Percentiles rank a stretch among this genome's conserved stretches.
Conservation (phyloP, 176 grass and related monocot species). For the Alopecurus myosuroides region DNA sequence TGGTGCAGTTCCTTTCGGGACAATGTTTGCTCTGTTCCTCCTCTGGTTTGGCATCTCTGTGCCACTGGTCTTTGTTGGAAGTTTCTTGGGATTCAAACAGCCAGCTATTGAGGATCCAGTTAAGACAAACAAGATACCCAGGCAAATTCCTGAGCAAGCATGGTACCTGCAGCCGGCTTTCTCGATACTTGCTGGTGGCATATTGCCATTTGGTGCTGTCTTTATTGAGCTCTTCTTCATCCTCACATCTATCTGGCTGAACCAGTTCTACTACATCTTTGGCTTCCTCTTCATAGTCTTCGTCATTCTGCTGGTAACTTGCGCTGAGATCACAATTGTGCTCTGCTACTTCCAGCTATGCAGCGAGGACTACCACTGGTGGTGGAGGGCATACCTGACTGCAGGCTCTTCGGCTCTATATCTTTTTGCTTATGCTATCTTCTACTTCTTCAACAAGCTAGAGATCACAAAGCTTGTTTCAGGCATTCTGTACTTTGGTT, state of each 20-base stretch:
- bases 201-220: slow-evolving; percentile 69
- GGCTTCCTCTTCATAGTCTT: slow-evolving; percentile 80
- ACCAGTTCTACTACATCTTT: slow-evolving; percentile 84
- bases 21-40: slow-evolving; percentile 72
- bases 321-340: slow-evolving; percentile 72
- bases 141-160: slow-evolving; percentile 72
- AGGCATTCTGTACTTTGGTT: slow-evolving; percentile 76
- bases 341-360: slow-evolving; percentile 88
- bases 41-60: slow-evolving; percentile 84
- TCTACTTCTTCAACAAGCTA: slow-evolving; percentile 79
- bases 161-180: slow-evolving; percentile 77
- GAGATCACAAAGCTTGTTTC: slow-evolving; percentile 77
- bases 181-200: slow-evolving; percentile 61
- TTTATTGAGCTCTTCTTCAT: slow-evolving; percentile 91
- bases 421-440: slow-evolving; percentile 70
- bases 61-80: slow-evolving; percentile 73
- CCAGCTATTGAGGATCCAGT: slow-evolving; percentile 69
- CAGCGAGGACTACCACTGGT: slow-evolving; percentile 80
- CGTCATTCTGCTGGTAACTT: slow-evolving; percentile 63
- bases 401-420: slow-evolving; percentile 66
- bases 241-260: slow-evolving; percentile 74
- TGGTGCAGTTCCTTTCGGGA: slow-evolving; percentile 74
- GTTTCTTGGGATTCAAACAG: slow-evolving; percentile 74
- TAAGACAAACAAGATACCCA: slow-evolving; percentile 75
- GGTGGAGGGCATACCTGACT: slow-evolving; percentile 75